Evolutionary conservation across 108 stramenopile species (phyloP).

Genomic region (Aurantiochytrium sp.): DNA sequence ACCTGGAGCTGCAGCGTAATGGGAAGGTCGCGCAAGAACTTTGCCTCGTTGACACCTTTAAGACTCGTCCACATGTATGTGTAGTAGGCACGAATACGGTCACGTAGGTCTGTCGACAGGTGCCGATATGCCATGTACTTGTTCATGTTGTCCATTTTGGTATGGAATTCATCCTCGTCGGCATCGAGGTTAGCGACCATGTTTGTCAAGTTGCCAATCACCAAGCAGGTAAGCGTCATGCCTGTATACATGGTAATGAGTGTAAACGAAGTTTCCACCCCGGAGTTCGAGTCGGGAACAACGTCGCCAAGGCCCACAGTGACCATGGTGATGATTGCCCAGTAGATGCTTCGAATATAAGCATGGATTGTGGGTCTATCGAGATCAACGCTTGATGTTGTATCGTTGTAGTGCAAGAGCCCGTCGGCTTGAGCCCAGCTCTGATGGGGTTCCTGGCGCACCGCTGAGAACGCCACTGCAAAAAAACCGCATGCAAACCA

Average conservation of each 20-base stretch:
- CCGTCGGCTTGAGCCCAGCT: background rate
- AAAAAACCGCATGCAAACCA: background rate
- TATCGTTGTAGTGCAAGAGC: background rate
- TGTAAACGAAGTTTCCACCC: background rate
- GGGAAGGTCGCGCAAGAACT: background rate
- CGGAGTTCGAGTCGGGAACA: background rate
- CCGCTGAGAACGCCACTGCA: background rate
- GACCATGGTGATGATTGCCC: conserved; percentile 10
- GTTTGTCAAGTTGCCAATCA: conserved; percentile 11
- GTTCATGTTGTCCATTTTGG: conserved; percentile 19
- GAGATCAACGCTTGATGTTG: background rate
- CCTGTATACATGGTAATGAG: background rate
- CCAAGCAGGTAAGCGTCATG: background rate
- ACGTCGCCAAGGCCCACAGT: background rate
- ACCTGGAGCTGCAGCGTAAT: background rate
- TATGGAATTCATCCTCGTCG: background rate
- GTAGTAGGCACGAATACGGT: conserved; percentile 6
- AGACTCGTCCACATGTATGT: conserved; percentile 12
- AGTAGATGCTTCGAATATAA: background rate
- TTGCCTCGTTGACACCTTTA: background rate
- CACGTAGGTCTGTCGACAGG: background rate
- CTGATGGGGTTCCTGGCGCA: background rate
- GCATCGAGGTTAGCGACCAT: background rate
- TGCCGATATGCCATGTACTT: conserved; percentile 11
- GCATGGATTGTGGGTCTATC: background rate